Conservation (phyloP, 495 filamentous ascomycete genomes). For the Podospora fimiseda region DNA sequence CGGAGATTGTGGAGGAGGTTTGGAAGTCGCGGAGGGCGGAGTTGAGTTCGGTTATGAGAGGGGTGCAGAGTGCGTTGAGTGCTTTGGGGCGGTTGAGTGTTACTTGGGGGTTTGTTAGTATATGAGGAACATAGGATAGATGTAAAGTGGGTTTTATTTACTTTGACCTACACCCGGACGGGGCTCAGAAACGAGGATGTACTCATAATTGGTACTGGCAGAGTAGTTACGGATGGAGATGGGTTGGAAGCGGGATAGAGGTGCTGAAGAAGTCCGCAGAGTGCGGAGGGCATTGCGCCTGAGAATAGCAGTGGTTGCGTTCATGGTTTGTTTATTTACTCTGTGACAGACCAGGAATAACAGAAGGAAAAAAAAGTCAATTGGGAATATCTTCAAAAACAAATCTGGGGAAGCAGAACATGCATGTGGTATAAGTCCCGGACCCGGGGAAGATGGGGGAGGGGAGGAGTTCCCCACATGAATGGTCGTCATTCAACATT, state of each 20-base stretch:
- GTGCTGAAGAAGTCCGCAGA: slow-evolving; percentile 48
- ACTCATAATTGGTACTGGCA: slow-evolving; percentile 60
- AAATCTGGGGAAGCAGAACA: not conserved
- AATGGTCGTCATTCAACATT: slow-evolving; percentile 1
- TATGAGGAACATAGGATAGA: not conserved
- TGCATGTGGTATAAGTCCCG: not conserved
- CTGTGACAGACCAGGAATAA: not conserved
- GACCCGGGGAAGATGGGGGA: not conserved
- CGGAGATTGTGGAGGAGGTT: slow-evolving; percentile 58
- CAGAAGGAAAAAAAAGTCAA: not conserved
- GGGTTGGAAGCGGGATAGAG: slow-evolving; percentile 44
- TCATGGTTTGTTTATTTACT: too few relatives aligned
- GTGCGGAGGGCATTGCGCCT: slow-evolving; percentile 52
- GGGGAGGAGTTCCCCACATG: slow-evolving; percentile 1
- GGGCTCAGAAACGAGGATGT: slow-evolving; percentile 72
- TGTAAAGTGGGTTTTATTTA: slow-evolving; percentile 44
- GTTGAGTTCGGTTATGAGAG: slow-evolving; percentile 87
- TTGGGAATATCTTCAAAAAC: not conserved
- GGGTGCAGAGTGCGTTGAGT: slow-evolving; percentile 83
- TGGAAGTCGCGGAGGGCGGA: slow-evolving; percentile 69
- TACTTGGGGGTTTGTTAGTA: slow-evolving; percentile 45
- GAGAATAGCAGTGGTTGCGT: slow-evolving; percentile 4
- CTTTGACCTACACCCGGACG: slow-evolving; percentile 85
- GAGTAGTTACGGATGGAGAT: slow-evolving; percentile 50
- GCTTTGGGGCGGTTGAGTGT: slow-evolving; percentile 94